A percentile compares a stretch with the other conserved stretches of the same genome.
Conservation (phyloP, 495 filamentous ascomycete species). For the Beverwykella pulmonaria region DNA sequence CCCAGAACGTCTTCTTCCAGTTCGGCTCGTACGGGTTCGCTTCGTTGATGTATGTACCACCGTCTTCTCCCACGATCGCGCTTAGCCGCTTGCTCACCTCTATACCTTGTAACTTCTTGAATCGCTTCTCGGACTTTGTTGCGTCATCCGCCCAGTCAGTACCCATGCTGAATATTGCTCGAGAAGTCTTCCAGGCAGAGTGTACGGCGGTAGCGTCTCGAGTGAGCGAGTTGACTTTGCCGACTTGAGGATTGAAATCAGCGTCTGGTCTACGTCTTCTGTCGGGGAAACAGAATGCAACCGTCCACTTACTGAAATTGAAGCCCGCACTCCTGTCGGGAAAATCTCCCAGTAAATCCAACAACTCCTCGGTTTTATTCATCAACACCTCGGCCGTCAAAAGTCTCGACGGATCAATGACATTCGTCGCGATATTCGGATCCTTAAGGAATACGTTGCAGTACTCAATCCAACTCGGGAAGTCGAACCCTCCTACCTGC, state of each 20-base stretch:
- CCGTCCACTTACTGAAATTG: slow-evolving; percentile 19
- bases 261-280: neutral
- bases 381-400: slow-evolving; percentile 15
- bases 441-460: slow-evolving; percentile 24
- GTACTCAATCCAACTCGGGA: slow-evolving; percentile 24
- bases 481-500: neutral
- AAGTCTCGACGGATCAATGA: slow-evolving; percentile 25
- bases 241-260: neutral
- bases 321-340: slow-evolving; percentile 11
- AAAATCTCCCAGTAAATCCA: slow-evolving; percentile 8
- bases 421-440: slow-evolving; percentile 34
- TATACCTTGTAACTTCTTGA: neutral
- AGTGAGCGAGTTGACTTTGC: slow-evolving; percentile 11
- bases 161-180: slow-evolving; percentile 12
- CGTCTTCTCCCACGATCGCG: slow-evolving; percentile 10
- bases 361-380: slow-evolving; percentile 33
- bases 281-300: neutral
- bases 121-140: neutral
- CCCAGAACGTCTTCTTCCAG: slow-evolving; percentile 12
- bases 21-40: slow-evolving; percentile 10
- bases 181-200: slow-evolving; percentile 9
- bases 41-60: slow-evolving; percentile 15
- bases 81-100: slow-evolving; percentile 22
- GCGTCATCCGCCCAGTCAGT: slow-evolving; percentile 18
- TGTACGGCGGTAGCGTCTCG: slow-evolving; percentile 16